A percentile compares a stretch with the other conserved stretches of the same genome.
phyloP scores from a whole-genome alignment of 2,329 filamentous ascomycete species.

The Dothistroma septosporum region DNA sequence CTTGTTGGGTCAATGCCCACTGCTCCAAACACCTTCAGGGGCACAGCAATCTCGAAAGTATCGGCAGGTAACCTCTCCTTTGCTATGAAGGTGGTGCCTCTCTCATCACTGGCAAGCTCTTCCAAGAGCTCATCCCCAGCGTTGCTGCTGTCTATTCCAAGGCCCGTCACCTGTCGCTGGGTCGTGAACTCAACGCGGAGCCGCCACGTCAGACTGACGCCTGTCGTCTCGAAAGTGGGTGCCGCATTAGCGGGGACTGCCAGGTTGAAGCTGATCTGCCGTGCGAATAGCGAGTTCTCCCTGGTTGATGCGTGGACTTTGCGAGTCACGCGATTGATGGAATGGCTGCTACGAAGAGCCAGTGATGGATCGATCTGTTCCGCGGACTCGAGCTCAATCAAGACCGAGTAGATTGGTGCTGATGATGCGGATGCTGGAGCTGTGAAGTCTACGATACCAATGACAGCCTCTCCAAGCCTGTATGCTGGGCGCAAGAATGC shows the following conservation, averaged over 20 bases:
- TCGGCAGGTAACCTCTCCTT: slow-evolving; percentile 35
- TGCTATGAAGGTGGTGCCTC: slow-evolving; percentile 33
- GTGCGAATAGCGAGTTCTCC: slow-evolving; percentile 77
- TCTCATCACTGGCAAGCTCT: slow-evolving; percentile 35
- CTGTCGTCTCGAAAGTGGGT: slow-evolving; percentile 87
- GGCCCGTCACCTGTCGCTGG: slow-evolving; percentile 20
- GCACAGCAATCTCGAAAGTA: slow-evolving; percentile 38
- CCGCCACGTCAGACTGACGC: slow-evolving; percentile 83
- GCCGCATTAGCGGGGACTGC: slow-evolving; percentile 80
- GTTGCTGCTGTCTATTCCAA: slow-evolving; percentile 46
- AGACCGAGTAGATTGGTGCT: slow-evolving; percentile 79
- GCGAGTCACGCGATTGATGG: slow-evolving; percentile 80
- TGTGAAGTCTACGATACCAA: slow-evolving; percentile 77
- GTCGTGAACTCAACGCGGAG: slow-evolving; percentile 91
- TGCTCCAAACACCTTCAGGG: slow-evolving; percentile 35
- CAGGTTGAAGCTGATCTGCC: slow-evolving; percentile 73
- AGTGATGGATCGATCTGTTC: slow-evolving; percentile 78
- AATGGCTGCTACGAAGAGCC: slow-evolving; percentile 78
- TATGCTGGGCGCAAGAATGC: slow-evolving; percentile 86
- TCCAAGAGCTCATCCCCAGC: slow-evolving; percentile 42
- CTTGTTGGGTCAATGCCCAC: slow-evolving; percentile 22
- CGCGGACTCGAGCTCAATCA: slow-evolving; percentile 77
- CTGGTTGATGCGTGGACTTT: slow-evolving; percentile 73
- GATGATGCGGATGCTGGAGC: slow-evolving; percentile 24
- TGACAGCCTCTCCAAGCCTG: slow-evolving; percentile 81